phyloP scores from a whole-genome alignment of 176 grass and related monocot species.

The Phoenix dactylifera region DNA sequence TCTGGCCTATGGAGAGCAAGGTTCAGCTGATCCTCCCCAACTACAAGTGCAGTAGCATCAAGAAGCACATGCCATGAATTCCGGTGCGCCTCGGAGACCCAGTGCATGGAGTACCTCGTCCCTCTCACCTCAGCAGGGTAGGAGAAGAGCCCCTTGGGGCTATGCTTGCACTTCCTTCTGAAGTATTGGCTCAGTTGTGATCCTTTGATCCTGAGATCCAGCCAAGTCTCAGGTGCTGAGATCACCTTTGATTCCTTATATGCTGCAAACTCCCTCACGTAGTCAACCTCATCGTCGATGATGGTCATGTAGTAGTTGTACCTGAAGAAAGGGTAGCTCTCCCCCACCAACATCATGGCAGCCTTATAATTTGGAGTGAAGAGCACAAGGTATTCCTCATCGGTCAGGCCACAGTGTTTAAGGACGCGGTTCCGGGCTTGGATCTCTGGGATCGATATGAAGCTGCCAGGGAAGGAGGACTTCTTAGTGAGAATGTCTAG shows the following conservation, averaged over 20 bases:
- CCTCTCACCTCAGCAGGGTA: constrained; percentile 30
- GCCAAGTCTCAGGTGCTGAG: constrained; percentile 48
- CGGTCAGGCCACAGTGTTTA: constrained; percentile 44
- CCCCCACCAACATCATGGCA: constrained; percentile 46
- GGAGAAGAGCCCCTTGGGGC: constrained; percentile 65
- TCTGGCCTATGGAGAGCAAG: constrained; percentile 62
- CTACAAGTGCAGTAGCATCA: constrained; percentile 39
- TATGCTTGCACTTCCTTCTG: constrained; percentile 62
- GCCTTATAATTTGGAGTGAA: constrained; percentile 40
- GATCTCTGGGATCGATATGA: constrained; percentile 68
- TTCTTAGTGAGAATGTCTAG: constrained; percentile 57
- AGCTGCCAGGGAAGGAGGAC: constrained; percentile 46
- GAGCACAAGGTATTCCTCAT: constrained; percentile 56
- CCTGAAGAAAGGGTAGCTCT: constrained; percentile 70
- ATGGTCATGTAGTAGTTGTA: constrained; percentile 71
- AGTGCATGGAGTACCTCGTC: constrained; percentile 46
- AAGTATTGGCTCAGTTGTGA: constrained; percentile 79
- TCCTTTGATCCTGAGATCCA: constrained; percentile 68
- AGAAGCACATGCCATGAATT: constrained; percentile 65
- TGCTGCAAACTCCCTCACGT: constrained; percentile 40
- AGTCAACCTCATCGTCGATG: constrained; percentile 28
- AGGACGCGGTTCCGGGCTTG: constrained; percentile 55
- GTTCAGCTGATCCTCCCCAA: constrained; percentile 38
- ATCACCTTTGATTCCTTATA: constrained; percentile 65
- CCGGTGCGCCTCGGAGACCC: constrained; percentile 70